These are phyloP conservation scores for Trichoderma citrinoviride DNA, from an alignment of 2,329 filamentous ascomycete genomes.

Conservation along the genomic window DNA sequence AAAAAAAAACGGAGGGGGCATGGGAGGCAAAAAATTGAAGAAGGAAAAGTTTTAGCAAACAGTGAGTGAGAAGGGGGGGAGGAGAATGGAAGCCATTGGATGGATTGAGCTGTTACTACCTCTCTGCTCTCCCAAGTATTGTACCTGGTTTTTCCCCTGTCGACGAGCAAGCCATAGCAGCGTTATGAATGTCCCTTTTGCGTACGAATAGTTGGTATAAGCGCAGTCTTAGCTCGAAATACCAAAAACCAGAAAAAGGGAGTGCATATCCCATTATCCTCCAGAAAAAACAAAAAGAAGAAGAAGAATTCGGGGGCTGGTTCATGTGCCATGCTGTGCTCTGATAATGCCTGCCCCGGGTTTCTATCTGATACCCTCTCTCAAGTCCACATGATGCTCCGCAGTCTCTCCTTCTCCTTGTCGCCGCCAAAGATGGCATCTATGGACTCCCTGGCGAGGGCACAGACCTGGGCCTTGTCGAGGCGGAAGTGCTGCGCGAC, in stretches of 20 bases:
- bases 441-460: constrained; percentile 59
- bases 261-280: neutral
- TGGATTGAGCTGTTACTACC: neutral
- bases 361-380: neutral
- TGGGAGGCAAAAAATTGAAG: neutral
- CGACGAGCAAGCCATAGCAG: constrained; percentile 8
- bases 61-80: neutral
- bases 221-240: neutral
- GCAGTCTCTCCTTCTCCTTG: constrained; percentile 58
- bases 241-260: neutral
- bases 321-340: too few relatives aligned
- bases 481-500: constrained; percentile 69
- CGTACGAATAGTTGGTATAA: neutral
- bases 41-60: neutral
- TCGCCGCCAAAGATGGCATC: constrained; percentile 65
- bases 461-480: constrained; percentile 43
- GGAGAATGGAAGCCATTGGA: neutral
- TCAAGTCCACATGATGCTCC: constrained; percentile 47
- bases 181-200: neutral
- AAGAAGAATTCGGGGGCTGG: too few relatives aligned
- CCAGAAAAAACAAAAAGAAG: too few relatives aligned
- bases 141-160: constrained; percentile 8
- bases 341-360: neutral
- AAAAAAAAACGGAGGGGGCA: neutral
- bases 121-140: neutral